Evolutionary conservation across 2,329 filamentous ascomycete species (phyloP), one percentile per base, ranked within the genome.

Genomic region (Talaromyces sp.): DNA sequence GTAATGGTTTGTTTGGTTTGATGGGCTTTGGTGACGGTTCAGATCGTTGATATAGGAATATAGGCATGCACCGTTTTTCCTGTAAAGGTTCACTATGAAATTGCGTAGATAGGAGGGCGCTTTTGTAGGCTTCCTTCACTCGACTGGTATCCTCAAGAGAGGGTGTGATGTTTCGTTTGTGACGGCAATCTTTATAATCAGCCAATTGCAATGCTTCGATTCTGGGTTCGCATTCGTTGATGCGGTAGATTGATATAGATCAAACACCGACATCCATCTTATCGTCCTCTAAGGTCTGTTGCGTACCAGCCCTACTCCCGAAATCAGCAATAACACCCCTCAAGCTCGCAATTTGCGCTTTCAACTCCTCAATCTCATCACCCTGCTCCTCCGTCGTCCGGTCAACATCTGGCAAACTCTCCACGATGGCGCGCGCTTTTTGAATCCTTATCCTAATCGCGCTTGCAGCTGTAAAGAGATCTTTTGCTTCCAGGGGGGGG

Each of bases 381-480:
- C 80, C 75, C 70, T 83, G 81, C 56, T 83, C 80, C 10, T 72
- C 72, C 15, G 82, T 75, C 13, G 75, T 77, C 39, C 80, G 73
- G 8, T 80, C 70, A n/a, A 81, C 72, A 67, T 82, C 81, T 10
- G 80, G 80, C 45, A 83, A 69, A 41, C 70, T 72, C 58, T 77
- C 74, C 11, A 83, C 75, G 11, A 79, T 77, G 3, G 70, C 84
- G 59, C 90, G 84, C 59, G 93, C 93, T 70, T 89, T 89, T 75
- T 93, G 90, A 66, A 98, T 86, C 78, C 92, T 91, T 78, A 93
- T 89, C 78, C 92, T 93, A 71, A 97, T 83, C 41, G 86, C 85
- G 73, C 92, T 90, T 1, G 91, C 90, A 41, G 91, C 92, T 2
- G 88, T 86, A 2, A 90, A 87, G 17, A 98, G 86, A 70, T 96